Conservation (phyloP, 306 rosid species). For the Medicago arabica region DNA sequence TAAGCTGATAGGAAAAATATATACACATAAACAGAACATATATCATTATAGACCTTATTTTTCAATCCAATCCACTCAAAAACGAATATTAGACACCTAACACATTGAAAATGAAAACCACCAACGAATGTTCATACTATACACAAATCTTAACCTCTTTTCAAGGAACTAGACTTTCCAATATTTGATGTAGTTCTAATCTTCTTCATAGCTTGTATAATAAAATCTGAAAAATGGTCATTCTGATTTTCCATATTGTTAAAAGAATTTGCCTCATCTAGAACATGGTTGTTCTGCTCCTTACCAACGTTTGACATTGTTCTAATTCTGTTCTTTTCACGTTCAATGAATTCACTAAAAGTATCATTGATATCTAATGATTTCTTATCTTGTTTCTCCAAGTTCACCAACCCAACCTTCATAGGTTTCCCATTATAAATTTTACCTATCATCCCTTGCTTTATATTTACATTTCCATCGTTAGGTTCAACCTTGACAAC, state of each 20-base stretch:
- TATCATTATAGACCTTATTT: constrained; percentile 33
- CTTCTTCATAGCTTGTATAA: constrained; percentile 45
- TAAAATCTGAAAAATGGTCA: constrained; percentile 60
- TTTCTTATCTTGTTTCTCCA: constrained; percentile 37
- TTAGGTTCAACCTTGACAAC: constrained; percentile 27
- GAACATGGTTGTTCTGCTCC: constrained; percentile 12
- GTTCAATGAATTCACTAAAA: constrained; percentile 46
- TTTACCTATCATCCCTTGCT: neutral
- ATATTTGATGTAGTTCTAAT: constrained; percentile 46
- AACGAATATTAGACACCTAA: constrained; percentile 19
- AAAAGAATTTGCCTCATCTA: constrained; percentile 29
- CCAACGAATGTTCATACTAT: constrained; percentile 2
- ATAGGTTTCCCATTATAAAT: constrained; percentile 15
- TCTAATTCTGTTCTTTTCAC: constrained; percentile 34
- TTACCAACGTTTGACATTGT: constrained; percentile 40
- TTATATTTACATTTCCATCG: neutral
- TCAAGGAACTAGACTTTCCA: constrained; percentile 48
- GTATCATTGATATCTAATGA: constrained; percentile 40
- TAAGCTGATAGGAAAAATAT: neutral
- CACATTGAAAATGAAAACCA: constrained; percentile 15
- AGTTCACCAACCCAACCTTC: constrained; percentile 27
- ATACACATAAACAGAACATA: neutral
- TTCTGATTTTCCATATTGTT: constrained; percentile 32
- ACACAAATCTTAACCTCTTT: constrained; percentile 35
- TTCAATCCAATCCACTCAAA: constrained; percentile 18